phyloP scores from a whole-genome alignment of 1,139 yeast species.

The Suzukiozyma palmioleophila region DNA sequence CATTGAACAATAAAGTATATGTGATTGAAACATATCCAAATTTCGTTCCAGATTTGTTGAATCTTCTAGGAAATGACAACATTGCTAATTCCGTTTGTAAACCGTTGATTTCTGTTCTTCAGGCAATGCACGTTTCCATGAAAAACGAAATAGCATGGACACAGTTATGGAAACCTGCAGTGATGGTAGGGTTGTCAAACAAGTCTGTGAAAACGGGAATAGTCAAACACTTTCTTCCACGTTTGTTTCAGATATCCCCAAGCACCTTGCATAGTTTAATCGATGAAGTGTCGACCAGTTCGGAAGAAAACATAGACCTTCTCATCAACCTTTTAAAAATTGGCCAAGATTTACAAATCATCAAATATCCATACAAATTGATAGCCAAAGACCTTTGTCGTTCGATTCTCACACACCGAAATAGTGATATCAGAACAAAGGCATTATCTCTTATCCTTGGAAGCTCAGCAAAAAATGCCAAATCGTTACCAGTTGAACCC shows the following conservation, averaged over 20 bases:
- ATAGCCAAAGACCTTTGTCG: conserved; percentile 15
- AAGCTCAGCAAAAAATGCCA: conserved; percentile 34
- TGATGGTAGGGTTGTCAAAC: conserved; percentile 29
- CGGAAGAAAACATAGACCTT: conserved; percentile 30
- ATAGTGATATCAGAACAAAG: conserved; percentile 48
- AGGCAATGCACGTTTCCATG: conserved; percentile 15
- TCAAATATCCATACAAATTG: conserved; percentile 17
- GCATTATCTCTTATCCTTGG: conserved; percentile 59
- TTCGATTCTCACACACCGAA: conserved; percentile 38
- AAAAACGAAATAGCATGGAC: conserved; percentile 42
- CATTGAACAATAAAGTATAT: conserved; percentile 28
- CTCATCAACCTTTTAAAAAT: conserved; percentile 56
- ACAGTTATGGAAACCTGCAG: conserved; percentile 44
- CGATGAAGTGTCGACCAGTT: conserved; percentile 13
- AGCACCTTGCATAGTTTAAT: conserved; percentile 14
- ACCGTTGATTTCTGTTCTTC: conserved; percentile 46
- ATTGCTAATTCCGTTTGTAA: conserved; percentile 68
- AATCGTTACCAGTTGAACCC: conserved; percentile 49
- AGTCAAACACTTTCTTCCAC: conserved; percentile 59
- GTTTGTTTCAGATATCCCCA: conserved; percentile 51
- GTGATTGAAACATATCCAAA: conserved; percentile 40
- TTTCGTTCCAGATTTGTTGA: conserved; percentile 43
- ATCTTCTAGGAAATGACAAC: conserved; percentile 51
- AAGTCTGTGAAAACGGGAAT: conserved; percentile 41
- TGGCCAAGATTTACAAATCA: conserved; percentile 56